Percentiles rank a stretch among this genome's conserved stretches.
Evolutionary conservation across 768 basidiomycete species (phyloP).

Genomic region (Naematelia aurantialba): DNA sequence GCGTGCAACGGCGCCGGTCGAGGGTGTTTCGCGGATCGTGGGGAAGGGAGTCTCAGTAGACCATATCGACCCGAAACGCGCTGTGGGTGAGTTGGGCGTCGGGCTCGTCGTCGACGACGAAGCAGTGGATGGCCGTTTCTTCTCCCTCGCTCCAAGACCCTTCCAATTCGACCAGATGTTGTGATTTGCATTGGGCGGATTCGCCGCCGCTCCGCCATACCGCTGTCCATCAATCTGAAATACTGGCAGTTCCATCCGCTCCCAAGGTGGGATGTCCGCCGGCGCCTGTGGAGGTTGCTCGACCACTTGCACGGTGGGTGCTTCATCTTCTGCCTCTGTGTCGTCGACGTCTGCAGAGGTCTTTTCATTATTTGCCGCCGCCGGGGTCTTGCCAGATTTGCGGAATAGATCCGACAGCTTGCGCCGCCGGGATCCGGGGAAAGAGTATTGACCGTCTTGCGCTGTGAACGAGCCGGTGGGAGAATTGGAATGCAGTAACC

Average conservation of each 20-base stretch:
- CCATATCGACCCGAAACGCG: conserved; percentile 8
- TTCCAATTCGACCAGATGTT: conserved; percentile 32
- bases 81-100: neutral
- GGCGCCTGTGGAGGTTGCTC: neutral
- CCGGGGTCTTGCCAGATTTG: neutral
- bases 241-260: conserved; percentile 45
- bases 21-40: neutral
- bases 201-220: conserved; percentile 26
- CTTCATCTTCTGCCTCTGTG: neutral
- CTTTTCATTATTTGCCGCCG: neutral
- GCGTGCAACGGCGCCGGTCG: neutral
- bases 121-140: conserved; percentile 16
- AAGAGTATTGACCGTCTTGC: neutral
- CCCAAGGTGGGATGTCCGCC: conserved; percentile 48
- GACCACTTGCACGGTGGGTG: neutral
- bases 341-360: neutral
- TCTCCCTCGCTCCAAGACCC: conserved; percentile 20
- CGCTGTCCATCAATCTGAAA: conserved; percentile 46
- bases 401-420: neutral
- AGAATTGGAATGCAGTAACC: conserved; percentile 33
- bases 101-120: too few relatives aligned
- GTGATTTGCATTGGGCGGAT: neutral
- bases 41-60: conserved; percentile 1
- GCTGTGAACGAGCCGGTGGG: conserved; percentile 6
- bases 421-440: neutral